Percentiles rank a stretch among this genome's conserved stretches.
These are phyloP conservation scores for Polyporus arcularius DNA, from an alignment of 768 basidiomycete genomes.

Conservation along the genomic window DNA sequence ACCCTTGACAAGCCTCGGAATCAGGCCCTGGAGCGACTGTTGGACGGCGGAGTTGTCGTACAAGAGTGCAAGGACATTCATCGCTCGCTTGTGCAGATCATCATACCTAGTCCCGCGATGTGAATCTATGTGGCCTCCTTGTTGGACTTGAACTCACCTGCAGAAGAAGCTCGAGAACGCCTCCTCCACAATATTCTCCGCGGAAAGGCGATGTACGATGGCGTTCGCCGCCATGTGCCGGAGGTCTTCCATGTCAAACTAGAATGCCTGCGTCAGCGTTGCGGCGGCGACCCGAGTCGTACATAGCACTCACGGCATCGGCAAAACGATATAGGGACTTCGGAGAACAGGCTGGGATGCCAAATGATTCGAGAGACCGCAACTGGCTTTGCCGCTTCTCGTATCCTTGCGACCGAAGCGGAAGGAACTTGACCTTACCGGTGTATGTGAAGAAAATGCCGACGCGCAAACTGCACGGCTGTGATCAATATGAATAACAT, in stretches of 20 bases:
- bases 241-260: neutral
- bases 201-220: neutral
- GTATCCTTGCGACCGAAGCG: constrained; percentile 28
- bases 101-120: neutral
- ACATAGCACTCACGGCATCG: neutral
- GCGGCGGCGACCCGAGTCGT: neutral
- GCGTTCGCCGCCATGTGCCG: neutral
- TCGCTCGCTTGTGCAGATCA: neutral
- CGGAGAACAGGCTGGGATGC: constrained; percentile 12
- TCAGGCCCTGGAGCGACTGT: neutral
- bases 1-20: neutral
- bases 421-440: constrained; percentile 32
- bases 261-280: neutral
- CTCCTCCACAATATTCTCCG: neutral
- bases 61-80: neutral
- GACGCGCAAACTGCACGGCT: constrained; percentile 36
- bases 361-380: neutral
- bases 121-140: neutral
- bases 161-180: neutral
- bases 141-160: neutral
- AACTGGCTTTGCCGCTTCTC: neutral
- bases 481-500: neutral
- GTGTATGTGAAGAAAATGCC: constrained; percentile 43
- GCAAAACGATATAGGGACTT: constrained; percentile 9
- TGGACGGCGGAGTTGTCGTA: neutral